These are phyloP conservation scores for Ophiostoma angusticollis DNA, from an alignment of 2,329 filamentous ascomycete genomes.

Conservation along the genomic window DNA sequence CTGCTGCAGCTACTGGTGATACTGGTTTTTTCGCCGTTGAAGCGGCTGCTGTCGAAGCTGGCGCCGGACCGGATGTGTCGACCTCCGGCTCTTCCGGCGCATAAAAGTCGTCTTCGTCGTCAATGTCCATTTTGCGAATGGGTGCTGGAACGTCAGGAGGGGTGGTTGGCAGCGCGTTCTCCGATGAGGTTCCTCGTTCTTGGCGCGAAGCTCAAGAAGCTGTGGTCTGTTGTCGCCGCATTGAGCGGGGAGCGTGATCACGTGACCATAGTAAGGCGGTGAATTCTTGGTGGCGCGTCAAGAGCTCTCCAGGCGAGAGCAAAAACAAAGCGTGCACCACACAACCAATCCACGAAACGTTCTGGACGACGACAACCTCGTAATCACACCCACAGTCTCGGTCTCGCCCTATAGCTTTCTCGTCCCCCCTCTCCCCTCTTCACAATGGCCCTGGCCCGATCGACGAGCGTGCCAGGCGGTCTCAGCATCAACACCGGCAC, in stretches of 20 bases:
- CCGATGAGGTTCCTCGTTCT: no score
- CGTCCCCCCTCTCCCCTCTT: background rate
- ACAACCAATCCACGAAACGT: background rate
- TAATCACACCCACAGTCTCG: no score
- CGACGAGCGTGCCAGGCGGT: conserved; percentile 45
- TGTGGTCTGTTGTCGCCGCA: no score
- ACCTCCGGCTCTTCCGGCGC: conserved; percentile 42
- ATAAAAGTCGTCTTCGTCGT: conserved; percentile 57
- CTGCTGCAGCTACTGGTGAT: conserved; percentile 15
- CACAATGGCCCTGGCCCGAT: conserved; percentile 39
- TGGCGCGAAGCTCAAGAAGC: no score
- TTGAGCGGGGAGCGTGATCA: no score
- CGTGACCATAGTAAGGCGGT: no score
- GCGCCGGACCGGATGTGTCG: conserved; percentile 17
- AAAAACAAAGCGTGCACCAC: no score
- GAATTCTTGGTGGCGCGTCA: no score
- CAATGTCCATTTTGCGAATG: conserved; percentile 43
- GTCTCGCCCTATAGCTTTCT: no score
- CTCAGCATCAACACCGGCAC: conserved; percentile 51
- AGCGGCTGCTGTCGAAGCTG: conserved; percentile 8
- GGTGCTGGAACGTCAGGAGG: background rate
- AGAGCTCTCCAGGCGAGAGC: no score
- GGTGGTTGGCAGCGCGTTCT: no score
- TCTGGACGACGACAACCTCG: no score
- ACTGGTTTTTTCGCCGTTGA: background rate